phyloP scores from a whole-genome alignment of 495 filamentous ascomycete genomes.

The Aspergillus nanangensis region DNA sequence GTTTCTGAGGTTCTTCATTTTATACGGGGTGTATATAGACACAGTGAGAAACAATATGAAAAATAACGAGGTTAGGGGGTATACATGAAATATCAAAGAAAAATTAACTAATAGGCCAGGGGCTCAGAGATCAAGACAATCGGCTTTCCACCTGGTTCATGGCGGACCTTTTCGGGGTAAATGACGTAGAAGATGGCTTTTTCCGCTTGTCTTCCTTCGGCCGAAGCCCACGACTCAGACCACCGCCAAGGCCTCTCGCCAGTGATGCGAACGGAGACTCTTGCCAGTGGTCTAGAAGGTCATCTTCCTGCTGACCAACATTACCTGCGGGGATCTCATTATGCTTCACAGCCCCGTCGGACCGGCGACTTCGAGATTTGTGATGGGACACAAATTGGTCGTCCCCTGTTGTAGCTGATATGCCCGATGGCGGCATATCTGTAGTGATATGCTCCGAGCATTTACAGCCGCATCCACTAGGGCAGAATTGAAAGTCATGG shows the following conservation, averaged over 20 bases:
- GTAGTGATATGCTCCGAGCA: constrained; percentile 40
- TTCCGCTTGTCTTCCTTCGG: constrained; percentile 26
- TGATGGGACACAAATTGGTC: constrained; percentile 2
- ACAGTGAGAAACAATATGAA: not conserved
- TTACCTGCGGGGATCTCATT: constrained; percentile 5
- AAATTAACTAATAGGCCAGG: not conserved
- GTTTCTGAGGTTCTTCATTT: no score
- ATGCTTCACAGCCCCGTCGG: constrained; percentile 8
- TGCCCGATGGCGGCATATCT: constrained; percentile 16
- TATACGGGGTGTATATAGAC: not conserved
- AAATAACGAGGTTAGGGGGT: not conserved
- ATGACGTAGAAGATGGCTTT: constrained; percentile 9
- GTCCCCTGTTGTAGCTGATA: no score
- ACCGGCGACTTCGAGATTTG: constrained; percentile 13
- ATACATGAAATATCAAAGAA: constrained; percentile 2
- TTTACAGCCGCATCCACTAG: constrained; percentile 46
- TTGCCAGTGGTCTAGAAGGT: constrained; percentile 35
- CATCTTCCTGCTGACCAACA: constrained; percentile 26
- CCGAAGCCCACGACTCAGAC: constrained; percentile 36
- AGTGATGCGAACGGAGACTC: constrained; percentile 43
- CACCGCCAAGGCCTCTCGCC: constrained; percentile 40
- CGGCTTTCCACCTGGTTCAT: constrained; percentile 22
- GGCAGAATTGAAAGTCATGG: constrained; percentile 29
- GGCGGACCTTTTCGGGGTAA: constrained; percentile 18
- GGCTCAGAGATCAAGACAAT: not conserved